Conservation (phyloP, 306 rosid species). For the Adenanthera pavonina region DNA sequence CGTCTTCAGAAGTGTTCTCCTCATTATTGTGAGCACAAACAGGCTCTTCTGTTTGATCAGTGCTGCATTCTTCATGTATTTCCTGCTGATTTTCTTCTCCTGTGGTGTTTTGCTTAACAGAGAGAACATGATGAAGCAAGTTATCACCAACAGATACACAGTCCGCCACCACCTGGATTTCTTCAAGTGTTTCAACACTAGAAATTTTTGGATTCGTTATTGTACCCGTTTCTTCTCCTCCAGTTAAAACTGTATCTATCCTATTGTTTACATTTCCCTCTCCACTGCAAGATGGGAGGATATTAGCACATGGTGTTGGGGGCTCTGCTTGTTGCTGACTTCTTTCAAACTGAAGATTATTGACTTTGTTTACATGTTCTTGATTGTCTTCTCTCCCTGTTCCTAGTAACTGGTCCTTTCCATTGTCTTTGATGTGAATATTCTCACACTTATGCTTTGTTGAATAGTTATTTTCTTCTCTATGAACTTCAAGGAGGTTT, state of each 20-base stretch:
- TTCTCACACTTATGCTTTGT: conserved; percentile 37
- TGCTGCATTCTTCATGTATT: background rate
- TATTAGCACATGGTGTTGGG: conserved; percentile 27
- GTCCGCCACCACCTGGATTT: conserved; percentile 31
- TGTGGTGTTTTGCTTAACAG: background rate
- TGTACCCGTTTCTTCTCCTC: conserved; percentile 41
- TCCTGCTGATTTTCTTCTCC: background rate
- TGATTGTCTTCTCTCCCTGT: conserved; percentile 36
- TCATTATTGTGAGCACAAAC: background rate
- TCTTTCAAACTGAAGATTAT: conserved; percentile 33
- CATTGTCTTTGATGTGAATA: conserved; percentile 38
- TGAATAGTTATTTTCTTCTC: conserved; percentile 37
- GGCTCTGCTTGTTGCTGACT: conserved; percentile 39
- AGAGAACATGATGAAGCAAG: background rate
- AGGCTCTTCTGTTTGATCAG: background rate
- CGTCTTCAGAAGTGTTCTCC: conserved; percentile 41
- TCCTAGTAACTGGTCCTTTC: conserved; percentile 40
- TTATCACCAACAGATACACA: conserved; percentile 4
- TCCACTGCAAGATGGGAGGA: conserved; percentile 33
- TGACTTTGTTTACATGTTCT: conserved; percentile 45
- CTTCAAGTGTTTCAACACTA: conserved; percentile 39
- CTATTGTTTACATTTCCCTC: conserved; percentile 35
- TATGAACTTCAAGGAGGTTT: conserved; percentile 36
- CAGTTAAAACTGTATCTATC: conserved; percentile 34
- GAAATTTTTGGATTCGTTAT: conserved; percentile 37